These are phyloP conservation scores for Apiospora marii DNA, from an alignment of 2,329 filamentous ascomycete genomes.

Conservation along the genomic window DNA sequence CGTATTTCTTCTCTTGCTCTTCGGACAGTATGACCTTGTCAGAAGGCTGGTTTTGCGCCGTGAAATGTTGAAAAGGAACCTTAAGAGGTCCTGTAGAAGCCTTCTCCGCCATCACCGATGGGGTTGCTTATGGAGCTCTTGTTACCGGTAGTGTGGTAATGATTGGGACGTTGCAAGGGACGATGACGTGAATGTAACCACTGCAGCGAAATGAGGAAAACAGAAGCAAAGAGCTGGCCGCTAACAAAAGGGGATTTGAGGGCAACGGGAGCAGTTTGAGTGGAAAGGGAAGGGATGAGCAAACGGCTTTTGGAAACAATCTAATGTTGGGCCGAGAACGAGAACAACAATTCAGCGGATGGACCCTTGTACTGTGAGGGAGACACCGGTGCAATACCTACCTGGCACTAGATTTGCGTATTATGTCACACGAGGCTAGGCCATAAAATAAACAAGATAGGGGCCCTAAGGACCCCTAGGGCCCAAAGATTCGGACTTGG, in stretches of 20 bases:
- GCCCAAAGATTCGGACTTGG: neutral
- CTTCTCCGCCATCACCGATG: constrained; percentile 34
- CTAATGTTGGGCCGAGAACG: constrained; percentile 1
- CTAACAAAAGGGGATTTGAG: neutral
- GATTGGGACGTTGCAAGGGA: neutral
- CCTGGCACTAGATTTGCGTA: neutral
- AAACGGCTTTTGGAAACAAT: neutral
- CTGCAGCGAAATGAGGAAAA: constrained; percentile 3
- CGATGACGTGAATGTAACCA: neutral
- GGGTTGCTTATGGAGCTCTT: constrained; percentile 16
- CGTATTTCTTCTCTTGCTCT: constrained; percentile 86
- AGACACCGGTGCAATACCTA: constrained; percentile 5
- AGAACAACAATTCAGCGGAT: neutral
- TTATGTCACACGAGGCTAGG: constrained; percentile 19
- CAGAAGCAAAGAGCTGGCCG: neutral
- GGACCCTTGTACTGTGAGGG: neutral
- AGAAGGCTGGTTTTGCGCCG: constrained; percentile 64
- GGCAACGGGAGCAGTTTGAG: neutral
- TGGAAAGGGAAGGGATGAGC: constrained; percentile 9
- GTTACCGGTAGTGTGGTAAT: constrained; percentile 9
- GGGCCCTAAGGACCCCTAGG: constrained; percentile 9
- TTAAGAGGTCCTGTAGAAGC: constrained; percentile 42
- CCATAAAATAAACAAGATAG: constrained; percentile 15
- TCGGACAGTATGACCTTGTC: constrained; percentile 68
- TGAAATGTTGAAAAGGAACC: constrained; percentile 67